These are phyloP conservation scores for Rhodotorula paludigena DNA, from an alignment of 768 basidiomycete species.

Conservation along the genomic window DNA sequence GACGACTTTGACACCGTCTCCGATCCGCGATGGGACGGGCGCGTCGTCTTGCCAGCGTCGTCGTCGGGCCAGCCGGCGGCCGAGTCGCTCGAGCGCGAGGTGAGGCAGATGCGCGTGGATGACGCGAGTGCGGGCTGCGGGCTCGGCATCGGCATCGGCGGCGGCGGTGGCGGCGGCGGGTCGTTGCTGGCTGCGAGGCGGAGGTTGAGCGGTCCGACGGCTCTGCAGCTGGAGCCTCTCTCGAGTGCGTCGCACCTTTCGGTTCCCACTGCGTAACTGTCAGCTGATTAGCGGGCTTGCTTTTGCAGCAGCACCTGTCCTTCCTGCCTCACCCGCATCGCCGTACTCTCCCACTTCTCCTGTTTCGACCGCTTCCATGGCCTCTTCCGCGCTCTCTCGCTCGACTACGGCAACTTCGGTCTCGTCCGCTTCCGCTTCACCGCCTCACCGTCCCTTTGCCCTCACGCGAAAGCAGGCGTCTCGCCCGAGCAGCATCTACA, in stretches of 20 bases:
- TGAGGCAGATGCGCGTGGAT: background rate
- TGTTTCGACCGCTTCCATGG: background rate
- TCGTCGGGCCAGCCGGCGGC: background rate
- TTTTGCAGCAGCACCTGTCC: background rate
- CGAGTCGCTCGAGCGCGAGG: background rate
- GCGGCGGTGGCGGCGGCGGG: background rate
- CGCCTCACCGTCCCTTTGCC: conserved; percentile 20
- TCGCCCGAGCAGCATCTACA: background rate
- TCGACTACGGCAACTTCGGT: too few relatives aligned
- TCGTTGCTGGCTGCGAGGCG: background rate
- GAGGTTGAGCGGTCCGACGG: background rate
- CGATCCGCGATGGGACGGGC: background rate
- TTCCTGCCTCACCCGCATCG: background rate
- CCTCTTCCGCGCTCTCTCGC: background rate
- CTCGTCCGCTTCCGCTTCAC: too few relatives aligned
- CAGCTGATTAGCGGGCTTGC: too few relatives aligned
- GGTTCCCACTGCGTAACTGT: too few relatives aligned
- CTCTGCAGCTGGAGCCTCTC: too few relatives aligned
- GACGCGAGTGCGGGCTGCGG: background rate
- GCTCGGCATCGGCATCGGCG: background rate
- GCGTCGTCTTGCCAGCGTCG: too few relatives aligned
- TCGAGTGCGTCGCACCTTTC: too few relatives aligned
- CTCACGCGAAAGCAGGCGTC: background rate
- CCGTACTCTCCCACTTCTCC: background rate
- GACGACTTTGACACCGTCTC: conserved; percentile 6